Base-by-base conservation (phyloP, 164 flowering plant genomes). In the Annona cherimola region DNA sequence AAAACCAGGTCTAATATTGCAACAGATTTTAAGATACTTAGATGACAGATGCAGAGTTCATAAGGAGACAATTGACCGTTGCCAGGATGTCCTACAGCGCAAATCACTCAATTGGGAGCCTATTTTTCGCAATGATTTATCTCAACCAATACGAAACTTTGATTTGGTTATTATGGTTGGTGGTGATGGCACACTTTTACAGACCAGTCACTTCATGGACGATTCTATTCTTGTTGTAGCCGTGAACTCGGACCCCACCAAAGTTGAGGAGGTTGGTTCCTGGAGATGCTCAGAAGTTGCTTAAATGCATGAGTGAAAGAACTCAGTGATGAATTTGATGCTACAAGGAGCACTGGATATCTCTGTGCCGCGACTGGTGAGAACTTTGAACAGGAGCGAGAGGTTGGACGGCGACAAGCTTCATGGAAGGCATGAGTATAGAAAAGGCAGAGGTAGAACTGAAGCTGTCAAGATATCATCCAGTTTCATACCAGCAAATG, bases 111-210 rank as follows among this genome's bases (percentile, higher is more conserved):
- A 87, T 44, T 94, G 97, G 92, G 78, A 85, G 71, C 69, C 91
- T 59, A 12, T 88, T 69, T 78, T 80, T 0, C 86, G 97, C 61
- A 81, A 75, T 71, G 73, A 82, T 70, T 69, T 91, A 20, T 72
- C 76, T 26, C 76, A 79, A 44, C 94, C 90, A 40, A 90, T 94
- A n/a, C 83, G 74, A 62, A 73, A 88, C 77, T 92, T 90, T 35
- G 99, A 94, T 73, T 78, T 94, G 75, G 97, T 92, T 69, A 81
- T 94, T 64, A 84, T 91, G 39, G 61, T 94, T 79, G 99, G 99
- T 74, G 99, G 99, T 45, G 99, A 94, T 86, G 99, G 99, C 66
- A 94, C 99, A 19, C 87, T 94, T 73, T 73, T 94, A 83, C 93
- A 85, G 50, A 95, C 97, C 67, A 92, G 97, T 80, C 99, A 92